Evolutionary conservation across 768 basidiomycete genomes (phyloP).

Genomic region (Psilocybe sp.): DNA sequence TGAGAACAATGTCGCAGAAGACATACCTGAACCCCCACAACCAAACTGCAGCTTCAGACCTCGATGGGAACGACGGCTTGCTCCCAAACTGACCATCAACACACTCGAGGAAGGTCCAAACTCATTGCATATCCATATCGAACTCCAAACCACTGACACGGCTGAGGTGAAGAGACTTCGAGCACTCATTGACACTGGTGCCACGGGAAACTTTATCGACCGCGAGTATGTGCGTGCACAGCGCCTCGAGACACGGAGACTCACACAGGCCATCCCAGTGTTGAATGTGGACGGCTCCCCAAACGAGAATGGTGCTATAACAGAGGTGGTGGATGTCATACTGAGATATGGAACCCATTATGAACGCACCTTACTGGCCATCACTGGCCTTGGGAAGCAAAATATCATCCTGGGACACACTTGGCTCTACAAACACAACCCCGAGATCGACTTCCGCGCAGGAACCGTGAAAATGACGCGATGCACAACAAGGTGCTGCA

Average conservation of each 20-base stretch:
- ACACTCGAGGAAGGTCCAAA: not conserved
- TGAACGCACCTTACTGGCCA: slow-evolving; percentile 16
- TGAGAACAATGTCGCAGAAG: not conserved
- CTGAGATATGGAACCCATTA: slow-evolving; percentile 15
- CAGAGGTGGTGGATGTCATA: slow-evolving; percentile 13
- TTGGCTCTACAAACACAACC: slow-evolving; percentile 24
- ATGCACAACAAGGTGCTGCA: slow-evolving; percentile 13
- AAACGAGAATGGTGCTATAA: slow-evolving; percentile 19
- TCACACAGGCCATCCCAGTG: slow-evolving; percentile 9
- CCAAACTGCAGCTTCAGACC: not conserved
- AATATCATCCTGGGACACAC: slow-evolving; percentile 19
- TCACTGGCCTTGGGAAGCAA: slow-evolving; percentile 17
- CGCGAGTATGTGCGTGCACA: slow-evolving; percentile 2
- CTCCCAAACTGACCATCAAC: not conserved
- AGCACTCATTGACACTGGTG: slow-evolving; percentile 16
- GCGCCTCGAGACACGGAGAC: slow-evolving; percentile 5
- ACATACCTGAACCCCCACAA: not conserved
- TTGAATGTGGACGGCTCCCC: slow-evolving; percentile 20
- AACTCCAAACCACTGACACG: slow-evolving; percentile 6
- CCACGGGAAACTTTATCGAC: slow-evolving; percentile 9
- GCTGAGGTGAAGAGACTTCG: not conserved
- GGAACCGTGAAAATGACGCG: slow-evolving; percentile 15
- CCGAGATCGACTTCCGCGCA: slow-evolving; percentile 19
- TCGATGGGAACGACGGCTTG: not conserved
- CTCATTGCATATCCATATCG: not conserved